Evolutionary conservation across 2,329 filamentous ascomycete species (phyloP).

Genomic region (Herpotrichia juniperi): DNA sequence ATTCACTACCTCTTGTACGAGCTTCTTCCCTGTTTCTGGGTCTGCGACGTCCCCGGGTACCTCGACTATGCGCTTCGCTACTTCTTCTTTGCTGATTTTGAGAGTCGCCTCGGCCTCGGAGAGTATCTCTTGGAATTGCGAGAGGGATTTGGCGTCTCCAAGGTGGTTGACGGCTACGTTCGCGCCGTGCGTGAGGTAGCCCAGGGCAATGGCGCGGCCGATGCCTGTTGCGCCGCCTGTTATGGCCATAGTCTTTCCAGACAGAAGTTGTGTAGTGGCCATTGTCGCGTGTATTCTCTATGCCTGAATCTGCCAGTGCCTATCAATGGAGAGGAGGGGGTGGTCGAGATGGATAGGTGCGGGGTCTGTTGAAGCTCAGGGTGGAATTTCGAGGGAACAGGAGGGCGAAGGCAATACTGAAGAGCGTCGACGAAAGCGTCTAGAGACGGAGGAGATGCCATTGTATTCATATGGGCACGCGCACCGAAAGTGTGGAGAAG

Average conservation of each 20-base stretch:
- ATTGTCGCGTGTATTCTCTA: neutral
- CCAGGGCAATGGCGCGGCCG: slow-evolving; percentile 81
- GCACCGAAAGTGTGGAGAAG: too few species aligned
- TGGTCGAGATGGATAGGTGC: neutral
- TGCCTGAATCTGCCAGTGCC: too few species aligned
- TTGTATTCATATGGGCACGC: too few species aligned
- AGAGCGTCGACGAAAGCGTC: too few species aligned
- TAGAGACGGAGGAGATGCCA: too few species aligned
- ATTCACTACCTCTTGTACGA: slow-evolving; percentile 71
- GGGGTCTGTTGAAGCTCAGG: neutral
- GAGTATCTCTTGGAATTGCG: slow-evolving; percentile 56
- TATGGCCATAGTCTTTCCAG: slow-evolving; percentile 80
- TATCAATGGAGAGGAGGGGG: neutral
- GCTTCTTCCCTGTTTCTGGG: slow-evolving; percentile 70
- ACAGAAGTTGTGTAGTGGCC: slow-evolving; percentile 58
- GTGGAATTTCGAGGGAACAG: too few species aligned
- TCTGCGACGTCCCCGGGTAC: slow-evolving; percentile 79
- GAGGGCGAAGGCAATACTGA: too few species aligned
- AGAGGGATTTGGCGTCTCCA: slow-evolving; percentile 57
- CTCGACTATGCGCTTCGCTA: slow-evolving; percentile 60
- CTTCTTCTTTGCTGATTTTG: slow-evolving; percentile 34
- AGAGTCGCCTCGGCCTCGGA: slow-evolving; percentile 40
- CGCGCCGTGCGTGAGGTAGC: slow-evolving; percentile 78
- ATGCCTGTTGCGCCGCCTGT: slow-evolving; percentile 88
- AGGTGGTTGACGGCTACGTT: slow-evolving; percentile 83